Conservation (phyloP, 1,139 yeast genomes). For the Candida frijolesensis region DNA sequence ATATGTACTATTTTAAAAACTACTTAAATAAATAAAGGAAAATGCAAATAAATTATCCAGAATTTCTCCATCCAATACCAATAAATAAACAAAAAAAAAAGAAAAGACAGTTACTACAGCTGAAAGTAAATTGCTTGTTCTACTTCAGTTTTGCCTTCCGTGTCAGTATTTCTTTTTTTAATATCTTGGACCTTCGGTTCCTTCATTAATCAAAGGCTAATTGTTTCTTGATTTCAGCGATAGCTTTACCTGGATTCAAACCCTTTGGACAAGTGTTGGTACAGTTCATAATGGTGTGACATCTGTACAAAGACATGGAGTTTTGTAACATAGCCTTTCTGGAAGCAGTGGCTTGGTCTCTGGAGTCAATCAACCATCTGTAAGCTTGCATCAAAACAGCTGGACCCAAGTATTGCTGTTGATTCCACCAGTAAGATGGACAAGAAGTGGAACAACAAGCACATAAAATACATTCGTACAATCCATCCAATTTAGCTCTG, state of each 20-base stretch:
- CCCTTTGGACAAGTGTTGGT: constrained; percentile 98
- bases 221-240: constrained; percentile 94
- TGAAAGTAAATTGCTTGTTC: not conserved
- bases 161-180: not conserved
- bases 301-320: constrained; percentile 97
- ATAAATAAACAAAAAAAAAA: too few species aligned
- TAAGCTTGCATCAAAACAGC: constrained; percentile 99
- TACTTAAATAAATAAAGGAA: constrained; percentile 6
- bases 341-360: constrained; percentile 83
- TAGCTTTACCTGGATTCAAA: constrained; percentile 96
- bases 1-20: not conserved
- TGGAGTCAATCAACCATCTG: constrained; percentile 97
- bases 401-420: constrained; percentile 97
- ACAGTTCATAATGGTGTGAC: constrained; percentile 99
- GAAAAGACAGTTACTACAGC: not conserved
- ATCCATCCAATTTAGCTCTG: constrained; percentile 94
- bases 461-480: constrained; percentile 96
- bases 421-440: constrained; percentile 99
- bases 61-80: constrained; percentile 3
- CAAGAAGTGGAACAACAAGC: constrained; percentile 99
- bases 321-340: constrained; percentile 93
- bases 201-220: constrained; percentile 69
- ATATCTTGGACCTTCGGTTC: not conserved
- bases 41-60: constrained; percentile 4
- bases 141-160: not conserved